A percentile compares a stretch with the other conserved stretches of the same genome.
Evolutionary conservation across 2,329 filamentous ascomycete genomes (phyloP).

Genomic region (Epicoccum nigrum): DNA sequence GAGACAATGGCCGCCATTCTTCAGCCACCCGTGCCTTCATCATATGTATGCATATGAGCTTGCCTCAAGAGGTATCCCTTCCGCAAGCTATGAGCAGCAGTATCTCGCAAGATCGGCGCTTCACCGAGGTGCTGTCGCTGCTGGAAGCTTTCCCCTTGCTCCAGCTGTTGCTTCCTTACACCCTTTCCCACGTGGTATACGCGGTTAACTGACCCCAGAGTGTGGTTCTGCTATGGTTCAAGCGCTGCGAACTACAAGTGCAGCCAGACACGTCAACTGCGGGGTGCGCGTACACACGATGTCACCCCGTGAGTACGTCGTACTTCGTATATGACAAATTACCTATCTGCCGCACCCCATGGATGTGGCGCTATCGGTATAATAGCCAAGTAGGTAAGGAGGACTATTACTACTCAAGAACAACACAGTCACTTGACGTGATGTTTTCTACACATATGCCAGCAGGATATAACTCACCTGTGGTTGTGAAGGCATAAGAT

Average conservation of each 20-base stretch:
- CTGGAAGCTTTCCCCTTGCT: background rate
- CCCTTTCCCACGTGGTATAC: background rate
- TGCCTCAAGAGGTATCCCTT: conserved; percentile 9
- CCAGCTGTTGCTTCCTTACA: background rate
- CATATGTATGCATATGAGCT: background rate
- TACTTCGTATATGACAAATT: too few relatives aligned
- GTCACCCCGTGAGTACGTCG: background rate
- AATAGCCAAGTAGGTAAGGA: too few relatives aligned
- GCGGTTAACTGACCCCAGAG: background rate
- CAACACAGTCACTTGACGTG: too few relatives aligned
- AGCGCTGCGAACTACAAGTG: background rate
- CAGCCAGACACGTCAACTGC: background rate
- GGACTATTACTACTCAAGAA: too few relatives aligned
- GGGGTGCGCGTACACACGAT: background rate
- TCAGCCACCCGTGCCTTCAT: conserved; percentile 8
- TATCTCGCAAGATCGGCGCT: background rate
- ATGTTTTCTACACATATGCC: too few relatives aligned
- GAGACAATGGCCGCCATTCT: conserved; percentile 1
- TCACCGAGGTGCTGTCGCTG: conserved; percentile 3
- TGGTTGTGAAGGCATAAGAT: too few relatives aligned
- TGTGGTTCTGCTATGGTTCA: background rate
- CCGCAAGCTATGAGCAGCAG: conserved; percentile 1
- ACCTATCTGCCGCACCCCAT: background rate
- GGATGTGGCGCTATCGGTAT: too few relatives aligned
- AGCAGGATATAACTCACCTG: too few relatives aligned